Evolutionary conservation across 768 basidiomycete species (phyloP).

Genomic region (Hygrophorus russula): DNA sequence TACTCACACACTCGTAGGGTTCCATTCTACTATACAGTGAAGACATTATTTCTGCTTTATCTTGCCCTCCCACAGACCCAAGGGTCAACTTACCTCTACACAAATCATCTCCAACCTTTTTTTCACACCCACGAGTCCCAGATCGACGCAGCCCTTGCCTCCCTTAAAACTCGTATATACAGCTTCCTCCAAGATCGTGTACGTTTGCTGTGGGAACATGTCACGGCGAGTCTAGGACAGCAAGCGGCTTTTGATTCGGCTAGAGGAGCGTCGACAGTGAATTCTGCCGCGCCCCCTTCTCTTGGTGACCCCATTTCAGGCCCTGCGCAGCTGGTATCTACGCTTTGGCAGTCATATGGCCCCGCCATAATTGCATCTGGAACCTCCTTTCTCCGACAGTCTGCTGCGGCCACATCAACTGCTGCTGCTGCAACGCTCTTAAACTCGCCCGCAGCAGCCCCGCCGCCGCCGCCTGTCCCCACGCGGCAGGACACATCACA

Average conservation of each 20-base stretch:
- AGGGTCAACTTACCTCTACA: constrained; percentile 81
- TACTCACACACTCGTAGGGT: constrained; percentile 40
- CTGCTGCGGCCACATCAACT: constrained; percentile 28
- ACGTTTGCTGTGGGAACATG: constrained; percentile 54
- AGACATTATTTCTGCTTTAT: constrained; percentile 79
- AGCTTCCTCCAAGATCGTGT: constrained; percentile 54
- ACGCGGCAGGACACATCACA: constrained; percentile 16
- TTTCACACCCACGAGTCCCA: constrained; percentile 73
- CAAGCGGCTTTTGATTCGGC: constrained; percentile 12
- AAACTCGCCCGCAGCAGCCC: constrained; percentile 17
- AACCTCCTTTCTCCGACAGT: constrained; percentile 47
- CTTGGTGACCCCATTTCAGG: constrained; percentile 46
- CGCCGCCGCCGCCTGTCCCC: constrained; percentile 10
- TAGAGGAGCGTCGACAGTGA: constrained; percentile 9
- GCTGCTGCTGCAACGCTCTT: constrained; percentile 18
- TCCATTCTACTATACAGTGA: constrained; percentile 78
- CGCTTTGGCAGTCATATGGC: constrained; percentile 72
- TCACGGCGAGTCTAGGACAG: constrained; percentile 34
- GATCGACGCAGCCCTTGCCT: constrained; percentile 73
- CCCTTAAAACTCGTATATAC: constrained; percentile 47
- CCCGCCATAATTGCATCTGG: constrained; percentile 62
- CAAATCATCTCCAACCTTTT: constrained; percentile 68
- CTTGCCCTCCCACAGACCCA: constrained; percentile 84
- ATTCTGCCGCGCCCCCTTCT: constrained; percentile 29
- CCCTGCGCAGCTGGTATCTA: constrained; percentile 52